Percentiles rank a stretch among this genome's conserved stretches.
Conservation (phyloP, 1,284 basidiomycete species). For the Fomitiporia mediterranea region DNA sequence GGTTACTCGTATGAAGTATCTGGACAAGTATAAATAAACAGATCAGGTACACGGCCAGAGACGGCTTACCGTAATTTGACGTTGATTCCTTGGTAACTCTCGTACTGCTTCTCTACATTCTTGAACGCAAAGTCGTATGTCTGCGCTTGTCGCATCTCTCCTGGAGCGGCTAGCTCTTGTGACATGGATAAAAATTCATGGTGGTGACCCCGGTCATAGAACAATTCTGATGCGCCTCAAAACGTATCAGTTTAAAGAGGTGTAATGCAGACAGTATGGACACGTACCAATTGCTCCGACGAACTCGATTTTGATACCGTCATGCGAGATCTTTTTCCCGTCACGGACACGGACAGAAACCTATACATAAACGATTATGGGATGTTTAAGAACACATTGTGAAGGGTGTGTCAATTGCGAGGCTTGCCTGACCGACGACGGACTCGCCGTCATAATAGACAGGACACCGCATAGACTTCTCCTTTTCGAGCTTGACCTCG, state of each 20-base stretch:
- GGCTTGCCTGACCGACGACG: slow-evolving; percentile 76
- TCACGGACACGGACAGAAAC: slow-evolving; percentile 87
- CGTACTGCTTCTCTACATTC: slow-evolving; percentile 98
- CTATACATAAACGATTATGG: slow-evolving; percentile 43
- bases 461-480: slow-evolving; percentile 72
- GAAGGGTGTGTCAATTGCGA: slow-evolving; percentile 6
- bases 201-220: slow-evolving; percentile 96
- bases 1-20: slow-evolving; percentile 92
- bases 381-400: slow-evolving; percentile 4
- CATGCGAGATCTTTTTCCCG: slow-evolving; percentile 93
- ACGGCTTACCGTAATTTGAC: slow-evolving; percentile 83
- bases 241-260: neutral
- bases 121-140: slow-evolving; percentile 97
- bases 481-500: slow-evolving; percentile 40
- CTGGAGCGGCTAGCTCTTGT: slow-evolving; percentile 91
- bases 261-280: slow-evolving; percentile 8
- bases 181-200: slow-evolving; percentile 96
- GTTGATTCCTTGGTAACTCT: slow-evolving; percentile 97
- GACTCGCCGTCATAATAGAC: slow-evolving; percentile 96
- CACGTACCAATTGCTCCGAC: slow-evolving; percentile 89
- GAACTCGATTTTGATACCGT: slow-evolving; percentile 98
- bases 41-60: neutral
- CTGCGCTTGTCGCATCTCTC: slow-evolving; percentile 92
- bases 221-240: slow-evolving; percentile 64
- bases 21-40: slow-evolving; percentile 32